These are phyloP conservation scores for Gliomastix tumulicola DNA, from an alignment of 2,329 filamentous ascomycete genomes.

Conservation along the genomic window DNA sequence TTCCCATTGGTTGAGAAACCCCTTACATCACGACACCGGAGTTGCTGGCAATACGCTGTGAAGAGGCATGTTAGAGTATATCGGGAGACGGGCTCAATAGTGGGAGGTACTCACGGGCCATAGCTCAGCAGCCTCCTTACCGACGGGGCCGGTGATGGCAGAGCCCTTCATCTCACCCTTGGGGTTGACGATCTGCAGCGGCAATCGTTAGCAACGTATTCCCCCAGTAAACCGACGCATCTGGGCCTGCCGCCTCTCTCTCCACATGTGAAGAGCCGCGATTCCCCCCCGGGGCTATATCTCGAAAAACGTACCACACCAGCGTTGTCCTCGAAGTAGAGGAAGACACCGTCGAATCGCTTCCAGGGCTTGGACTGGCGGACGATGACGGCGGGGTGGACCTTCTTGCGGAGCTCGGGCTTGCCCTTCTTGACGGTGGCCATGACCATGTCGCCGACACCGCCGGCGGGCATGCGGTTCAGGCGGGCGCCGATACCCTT, in stretches of 20 bases:
- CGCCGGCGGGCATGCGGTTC: conserved; percentile 93
- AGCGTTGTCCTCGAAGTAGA: conserved; percentile 99
- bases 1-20: conserved; percentile 16
- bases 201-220: neutral
- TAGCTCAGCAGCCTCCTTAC: conserved; percentile 99
- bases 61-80: conserved; percentile 17
- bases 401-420: conserved; percentile 99
- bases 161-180: conserved; percentile 99
- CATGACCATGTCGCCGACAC: conserved; percentile 99
- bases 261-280: neutral
- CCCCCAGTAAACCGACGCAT: neutral
- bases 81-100: too few species aligned
- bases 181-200: conserved; percentile 87
- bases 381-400: conserved; percentile 99
- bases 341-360: conserved; percentile 94
- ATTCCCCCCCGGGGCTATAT: neutral
- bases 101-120: conserved; percentile 71
- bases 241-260: too few species aligned
- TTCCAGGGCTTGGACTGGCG: conserved; percentile 99
- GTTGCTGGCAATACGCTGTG: conserved; percentile 97
- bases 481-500: conserved; percentile 97
- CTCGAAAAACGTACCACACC: conserved; percentile 70
- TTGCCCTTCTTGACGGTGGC: conserved; percentile 99
- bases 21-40: conserved; percentile 99
- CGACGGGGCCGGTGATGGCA: conserved; percentile 97